Conservation (phyloP, 2,329 filamentous ascomycete species). For the Periconia macrospinosa region DNA sequence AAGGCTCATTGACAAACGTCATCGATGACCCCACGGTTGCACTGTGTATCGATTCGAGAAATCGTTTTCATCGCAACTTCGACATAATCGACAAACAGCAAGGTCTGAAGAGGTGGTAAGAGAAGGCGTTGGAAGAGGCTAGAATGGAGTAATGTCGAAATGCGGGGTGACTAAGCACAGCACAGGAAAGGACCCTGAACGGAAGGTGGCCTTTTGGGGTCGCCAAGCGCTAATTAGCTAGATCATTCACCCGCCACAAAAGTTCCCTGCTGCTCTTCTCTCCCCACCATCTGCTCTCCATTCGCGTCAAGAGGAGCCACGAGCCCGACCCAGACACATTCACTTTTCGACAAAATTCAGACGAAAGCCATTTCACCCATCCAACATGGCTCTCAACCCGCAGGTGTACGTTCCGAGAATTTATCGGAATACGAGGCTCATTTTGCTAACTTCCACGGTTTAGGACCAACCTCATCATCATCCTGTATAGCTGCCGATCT, state of each 20-base stretch:
- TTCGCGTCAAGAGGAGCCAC: constrained; percentile 1
- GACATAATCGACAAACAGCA: not conserved
- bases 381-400: constrained; percentile 41
- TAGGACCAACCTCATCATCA: constrained; percentile 44
- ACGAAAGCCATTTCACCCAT: not conserved
- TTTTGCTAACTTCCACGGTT: constrained; percentile 25
- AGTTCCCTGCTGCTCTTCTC: constrained; percentile 14
- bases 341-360: not conserved
- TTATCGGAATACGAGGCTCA: constrained; percentile 1
- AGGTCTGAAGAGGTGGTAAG: constrained; percentile 19
- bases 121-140: constrained; percentile 30
- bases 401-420: constrained; percentile 33
- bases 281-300: constrained; percentile 10
- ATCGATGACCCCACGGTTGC: too few relatives aligned
- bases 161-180: constrained; percentile 18
- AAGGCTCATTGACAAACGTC: too few relatives aligned
- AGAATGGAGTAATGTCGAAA: constrained; percentile 21
- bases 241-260: constrained; percentile 26
- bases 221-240: constrained; percentile 11
- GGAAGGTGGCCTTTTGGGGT: constrained; percentile 29
- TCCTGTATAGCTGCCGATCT: constrained; percentile 27
- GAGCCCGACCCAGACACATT: constrained; percentile 2
- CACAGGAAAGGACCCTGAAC: constrained; percentile 3
- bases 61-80: too few relatives aligned
- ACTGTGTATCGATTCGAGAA: too few relatives aligned